Percentiles rank a stretch among this genome's conserved stretches.
phyloP scores from a whole-genome alignment of 2,329 filamentous ascomycete species.

The Tolypocladium ovalisporum region DNA sequence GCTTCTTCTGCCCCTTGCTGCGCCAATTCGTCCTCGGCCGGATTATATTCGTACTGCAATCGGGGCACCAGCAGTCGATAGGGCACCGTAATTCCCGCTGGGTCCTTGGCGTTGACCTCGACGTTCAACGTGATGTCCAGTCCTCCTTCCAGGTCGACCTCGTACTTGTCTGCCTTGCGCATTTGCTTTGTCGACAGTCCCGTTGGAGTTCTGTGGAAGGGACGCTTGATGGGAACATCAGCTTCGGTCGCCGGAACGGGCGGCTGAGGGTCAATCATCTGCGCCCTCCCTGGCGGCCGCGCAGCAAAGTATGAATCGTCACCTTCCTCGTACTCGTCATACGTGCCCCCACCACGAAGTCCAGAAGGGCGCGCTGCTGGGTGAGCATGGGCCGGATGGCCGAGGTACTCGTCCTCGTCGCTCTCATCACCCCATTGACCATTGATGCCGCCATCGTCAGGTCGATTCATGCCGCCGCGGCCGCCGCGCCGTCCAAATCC shows the following conservation, averaged over 20 bases:
- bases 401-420: slow-evolving; percentile 23
- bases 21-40: slow-evolving; percentile 24
- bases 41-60: slow-evolving; percentile 49
- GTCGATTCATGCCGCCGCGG: slow-evolving; percentile 26
- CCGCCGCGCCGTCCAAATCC: slow-evolving; percentile 30
- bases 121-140: slow-evolving; percentile 83
- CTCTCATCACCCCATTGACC: slow-evolving; percentile 38
- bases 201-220: slow-evolving; percentile 61
- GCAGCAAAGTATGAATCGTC: slow-evolving; percentile 49
- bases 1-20: slow-evolving; percentile 13
- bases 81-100: slow-evolving; percentile 75
- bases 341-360: slow-evolving; percentile 29
- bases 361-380: slow-evolving; percentile 15
- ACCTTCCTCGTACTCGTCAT: slow-evolving; percentile 40
- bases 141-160: slow-evolving; percentile 70
- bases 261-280: slow-evolving; percentile 17
- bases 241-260: slow-evolving; percentile 11
- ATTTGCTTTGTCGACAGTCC: slow-evolving; percentile 53
- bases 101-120: slow-evolving; percentile 77
- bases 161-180: slow-evolving; percentile 39
- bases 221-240: slow-evolving; percentile 12
- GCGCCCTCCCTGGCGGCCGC: slow-evolving; percentile 19
- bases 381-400: slow-evolving; percentile 9
- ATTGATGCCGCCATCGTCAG: slow-evolving; percentile 44
- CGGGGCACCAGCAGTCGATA: slow-evolving; percentile 81